Percentiles rank a stretch among this genome's conserved stretches.
Evolutionary conservation across 257 asterid species (phyloP).

Genomic region (Haberlea rhodopensis): DNA sequence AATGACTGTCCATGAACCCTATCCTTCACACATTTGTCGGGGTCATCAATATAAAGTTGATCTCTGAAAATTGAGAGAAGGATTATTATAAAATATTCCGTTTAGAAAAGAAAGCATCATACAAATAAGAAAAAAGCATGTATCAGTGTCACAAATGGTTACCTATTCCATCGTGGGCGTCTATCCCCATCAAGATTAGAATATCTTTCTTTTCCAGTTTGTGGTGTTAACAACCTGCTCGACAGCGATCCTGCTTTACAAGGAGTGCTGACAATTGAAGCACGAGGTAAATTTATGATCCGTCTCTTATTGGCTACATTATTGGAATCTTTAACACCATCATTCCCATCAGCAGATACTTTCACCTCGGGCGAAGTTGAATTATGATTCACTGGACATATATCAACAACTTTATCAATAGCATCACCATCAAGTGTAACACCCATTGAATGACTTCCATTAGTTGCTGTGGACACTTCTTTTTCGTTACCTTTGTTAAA

Average conservation of each 20-base stretch:
- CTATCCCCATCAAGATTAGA: constrained; percentile 53
- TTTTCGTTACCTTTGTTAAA: constrained; percentile 30
- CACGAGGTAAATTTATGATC: constrained; percentile 72
- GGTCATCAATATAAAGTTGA: constrained; percentile 50
- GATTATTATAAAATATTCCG: constrained; percentile 24
- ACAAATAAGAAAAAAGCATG: neutral
- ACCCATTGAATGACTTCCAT: constrained; percentile 33
- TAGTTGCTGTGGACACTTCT: constrained; percentile 33
- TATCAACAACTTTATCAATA: constrained; percentile 34
- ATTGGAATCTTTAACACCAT: constrained; percentile 45
- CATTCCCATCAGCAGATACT: constrained; percentile 37
- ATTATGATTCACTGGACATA: constrained; percentile 30
- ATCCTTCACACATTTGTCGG: constrained; percentile 54
- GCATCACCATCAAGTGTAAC: constrained; percentile 36
- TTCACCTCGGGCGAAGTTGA: constrained; percentile 43
- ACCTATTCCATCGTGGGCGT: constrained; percentile 64
- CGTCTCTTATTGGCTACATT: constrained; percentile 61
- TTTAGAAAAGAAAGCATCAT: constrained; percentile 16
- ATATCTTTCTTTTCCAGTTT: constrained; percentile 68
- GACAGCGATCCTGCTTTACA: constrained; percentile 45
- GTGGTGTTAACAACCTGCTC: constrained; percentile 41
- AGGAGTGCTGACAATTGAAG: constrained; percentile 43
- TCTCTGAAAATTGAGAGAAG: constrained; percentile 51
- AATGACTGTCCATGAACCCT: constrained; percentile 51
- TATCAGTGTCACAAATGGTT: constrained; percentile 27